Base-by-base conservation (phyloP, 805 yeast species). In the Huiozyma sinensis region DNA sequence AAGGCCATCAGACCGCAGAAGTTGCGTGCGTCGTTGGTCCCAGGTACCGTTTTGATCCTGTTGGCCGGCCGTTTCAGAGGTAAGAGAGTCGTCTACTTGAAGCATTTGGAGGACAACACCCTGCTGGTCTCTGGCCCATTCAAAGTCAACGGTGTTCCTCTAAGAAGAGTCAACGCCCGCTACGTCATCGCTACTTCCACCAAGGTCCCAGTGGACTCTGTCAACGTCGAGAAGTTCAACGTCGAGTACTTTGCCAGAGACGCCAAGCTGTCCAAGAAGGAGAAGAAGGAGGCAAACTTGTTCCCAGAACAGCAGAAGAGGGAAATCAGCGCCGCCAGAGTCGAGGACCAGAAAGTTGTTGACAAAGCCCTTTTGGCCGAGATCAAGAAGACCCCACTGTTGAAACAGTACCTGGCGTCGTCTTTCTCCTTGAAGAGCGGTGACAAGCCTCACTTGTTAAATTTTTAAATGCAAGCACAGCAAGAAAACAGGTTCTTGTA, bases 1-100 rank as follows among this genome's bases (percentile, higher is more conserved):
- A 85, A 87, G 82, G 68, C 87, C 62, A 75, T 76, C 63, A 84
- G 87, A 69, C 92, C 96, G 67, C 90, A 86, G 73, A 83, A 83
- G 74, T 79, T 90, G 72, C 88, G 97, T 73, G 77, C 94, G 64
- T 83, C 95, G 53, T 77, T 89, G 67, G 92, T 83, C 58, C 96
- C 96, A 72, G 97, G 97, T 71, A 83, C 97, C 66, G 96, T 89
- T 60, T 77, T 90, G 69, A 89, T 89, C 73, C 76, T 89, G 70
- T 81, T 89, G 68, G 96, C 97, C 65, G 97, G 97, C 71, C 86
- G 95, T 75, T 89, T 87, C 95, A 85, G 97, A 75, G 97, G 97
- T 71, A 90, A 89, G 85, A 88, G 97, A 76, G 97, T 90, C 63
- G 97, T 89, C 56, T 83, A 83, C 83, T 80, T 89, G 70, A 89